phyloP scores from a whole-genome alignment of 768 basidiomycete genomes.

The Gloeopeniophorella convolvens region DNA sequence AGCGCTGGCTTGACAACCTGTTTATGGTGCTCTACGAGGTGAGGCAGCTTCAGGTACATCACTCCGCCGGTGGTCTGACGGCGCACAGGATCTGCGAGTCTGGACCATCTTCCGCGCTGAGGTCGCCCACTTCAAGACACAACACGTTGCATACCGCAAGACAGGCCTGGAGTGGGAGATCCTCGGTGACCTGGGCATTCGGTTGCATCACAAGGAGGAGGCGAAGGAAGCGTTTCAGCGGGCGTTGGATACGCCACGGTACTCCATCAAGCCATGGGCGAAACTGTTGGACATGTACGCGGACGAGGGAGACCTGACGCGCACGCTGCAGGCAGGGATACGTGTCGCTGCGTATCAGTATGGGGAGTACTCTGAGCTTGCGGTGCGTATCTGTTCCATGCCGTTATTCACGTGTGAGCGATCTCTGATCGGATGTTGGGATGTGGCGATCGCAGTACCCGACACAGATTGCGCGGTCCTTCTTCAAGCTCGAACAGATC shows the following conservation, averaged over 20 bases:
- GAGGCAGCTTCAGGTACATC: slow-evolving; percentile 19
- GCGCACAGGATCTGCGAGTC: slow-evolving; percentile 80
- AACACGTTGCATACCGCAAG: slow-evolving; percentile 96
- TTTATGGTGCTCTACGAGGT: slow-evolving; percentile 99
- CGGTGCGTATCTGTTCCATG: slow-evolving; percentile 47
- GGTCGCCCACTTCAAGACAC: slow-evolving; percentile 97
- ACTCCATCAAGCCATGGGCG: slow-evolving; percentile 88
- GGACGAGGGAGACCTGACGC: slow-evolving; percentile 92
- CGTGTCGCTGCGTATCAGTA: slow-evolving; percentile 89
- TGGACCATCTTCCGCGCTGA: slow-evolving; percentile 99
- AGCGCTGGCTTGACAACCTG: slow-evolving; percentile 95
- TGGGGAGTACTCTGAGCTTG: slow-evolving; percentile 84
- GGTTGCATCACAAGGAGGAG: slow-evolving; percentile 97
- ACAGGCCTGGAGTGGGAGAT: slow-evolving; percentile 98
- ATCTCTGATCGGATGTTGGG: background rate
- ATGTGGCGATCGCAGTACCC: slow-evolving; percentile 55
- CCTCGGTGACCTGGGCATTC: slow-evolving; percentile 84
- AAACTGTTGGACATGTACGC: slow-evolving; percentile 94
- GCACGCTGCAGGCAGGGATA: slow-evolving; percentile 87
- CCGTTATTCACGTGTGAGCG: background rate
- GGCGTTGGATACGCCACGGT: slow-evolving; percentile 80
- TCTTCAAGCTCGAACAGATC: slow-evolving; percentile 90
- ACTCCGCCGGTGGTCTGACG: background rate
- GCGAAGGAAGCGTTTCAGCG: slow-evolving; percentile 97
- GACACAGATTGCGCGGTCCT: slow-evolving; percentile 79